phyloP scores from a whole-genome alignment of 2,329 filamentous ascomycete species.

The Phaeophleospora eucalypticola region DNA sequence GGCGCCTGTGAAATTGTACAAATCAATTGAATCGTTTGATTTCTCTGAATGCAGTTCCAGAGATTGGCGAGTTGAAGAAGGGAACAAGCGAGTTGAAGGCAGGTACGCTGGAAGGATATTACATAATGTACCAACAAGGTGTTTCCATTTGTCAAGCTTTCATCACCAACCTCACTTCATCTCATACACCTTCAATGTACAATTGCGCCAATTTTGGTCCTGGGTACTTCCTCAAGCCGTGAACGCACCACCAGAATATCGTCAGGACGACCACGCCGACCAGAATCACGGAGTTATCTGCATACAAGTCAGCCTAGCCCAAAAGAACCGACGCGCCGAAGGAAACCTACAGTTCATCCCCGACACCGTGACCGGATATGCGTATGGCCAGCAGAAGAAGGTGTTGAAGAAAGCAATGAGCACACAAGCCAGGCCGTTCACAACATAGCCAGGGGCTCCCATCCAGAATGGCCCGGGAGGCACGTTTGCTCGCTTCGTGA shows the following conservation, averaged over 20 bases:
- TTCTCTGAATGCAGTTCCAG: too few species aligned
- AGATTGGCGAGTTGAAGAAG: too few species aligned
- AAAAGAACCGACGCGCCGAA: too few species aligned
- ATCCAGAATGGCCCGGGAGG: conserved; percentile 35
- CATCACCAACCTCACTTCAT: background rate
- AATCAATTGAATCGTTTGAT: too few species aligned
- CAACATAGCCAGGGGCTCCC: conserved; percentile 29
- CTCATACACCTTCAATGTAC: conserved; percentile 29
- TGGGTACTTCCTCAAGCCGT: conserved; percentile 47
- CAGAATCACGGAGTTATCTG: conserved; percentile 52
- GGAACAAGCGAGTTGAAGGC: too few species aligned
- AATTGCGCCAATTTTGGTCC: conserved; percentile 49
- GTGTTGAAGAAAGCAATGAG: conserved; percentile 36
- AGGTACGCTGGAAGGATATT: too few species aligned
- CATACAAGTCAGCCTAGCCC: conserved; percentile 39
- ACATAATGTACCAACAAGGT: background rate
- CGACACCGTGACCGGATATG: conserved; percentile 25
- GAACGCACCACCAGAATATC: conserved; percentile 48
- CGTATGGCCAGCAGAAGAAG: conserved; percentile 36
- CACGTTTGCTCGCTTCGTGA: conserved; percentile 31
- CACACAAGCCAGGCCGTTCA: conserved; percentile 32
- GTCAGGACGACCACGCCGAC: conserved; percentile 48
- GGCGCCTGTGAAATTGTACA: too few species aligned
- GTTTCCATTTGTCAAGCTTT: background rate
- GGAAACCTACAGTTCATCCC: conserved; percentile 43